Conservation (phyloP, 345 rosid genomes). For the Salix udensis region DNA sequence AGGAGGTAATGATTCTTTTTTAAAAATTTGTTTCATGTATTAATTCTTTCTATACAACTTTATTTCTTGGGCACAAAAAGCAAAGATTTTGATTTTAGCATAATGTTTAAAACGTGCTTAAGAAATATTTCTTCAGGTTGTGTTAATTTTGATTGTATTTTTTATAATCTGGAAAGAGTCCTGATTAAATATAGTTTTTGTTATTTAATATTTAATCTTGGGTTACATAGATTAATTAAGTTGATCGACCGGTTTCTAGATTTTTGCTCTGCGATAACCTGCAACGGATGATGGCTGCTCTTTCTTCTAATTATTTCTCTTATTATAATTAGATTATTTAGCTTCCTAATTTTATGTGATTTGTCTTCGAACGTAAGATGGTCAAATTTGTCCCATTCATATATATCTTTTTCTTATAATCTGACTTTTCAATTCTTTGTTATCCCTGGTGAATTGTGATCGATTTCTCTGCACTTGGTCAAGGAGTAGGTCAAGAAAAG, state of each 20-base stretch:
- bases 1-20: constrained; percentile 23
- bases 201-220: background rate
- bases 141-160: background rate
- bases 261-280: too few relatives aligned
- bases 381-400: constrained; percentile 9
- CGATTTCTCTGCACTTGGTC: background rate
- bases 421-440: background rate
- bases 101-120: background rate
- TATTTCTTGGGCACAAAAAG: background rate
- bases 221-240: background rate
- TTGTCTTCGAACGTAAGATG: background rate
- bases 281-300: too few relatives aligned
- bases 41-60: background rate
- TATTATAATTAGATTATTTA: background rate
- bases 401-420: background rate
- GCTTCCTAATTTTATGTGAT: background rate
- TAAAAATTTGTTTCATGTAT: background rate
- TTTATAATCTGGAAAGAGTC: background rate
- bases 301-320: background rate
- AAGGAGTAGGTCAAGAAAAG: background rate
- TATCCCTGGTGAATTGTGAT: background rate
- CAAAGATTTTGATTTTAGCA: background rate
- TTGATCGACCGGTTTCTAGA: background rate
- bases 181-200: background rate
- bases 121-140: background rate